These are phyloP conservation scores for Cyathus pygmaeus DNA, from an alignment of 1,284 basidiomycete species.

Conservation along the genomic window DNA sequence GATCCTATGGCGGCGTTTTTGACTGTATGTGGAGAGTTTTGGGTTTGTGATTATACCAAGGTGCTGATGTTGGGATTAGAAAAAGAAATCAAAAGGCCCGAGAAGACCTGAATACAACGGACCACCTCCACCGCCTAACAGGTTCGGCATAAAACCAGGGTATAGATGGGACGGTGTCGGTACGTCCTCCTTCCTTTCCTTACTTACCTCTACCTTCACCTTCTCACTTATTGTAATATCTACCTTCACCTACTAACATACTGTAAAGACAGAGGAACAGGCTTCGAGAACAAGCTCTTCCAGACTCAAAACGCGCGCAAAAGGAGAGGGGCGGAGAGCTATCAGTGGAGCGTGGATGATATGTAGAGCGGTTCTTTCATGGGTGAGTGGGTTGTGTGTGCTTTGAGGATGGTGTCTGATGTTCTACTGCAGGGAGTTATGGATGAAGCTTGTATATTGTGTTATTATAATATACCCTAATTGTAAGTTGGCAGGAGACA, in stretches of 20 bases:
- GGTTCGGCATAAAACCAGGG: constrained; percentile 94
- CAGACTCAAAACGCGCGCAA: constrained; percentile 82
- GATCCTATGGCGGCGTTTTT: constrained; percentile 95
- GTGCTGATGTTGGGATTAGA: constrained; percentile 50
- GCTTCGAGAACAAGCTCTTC: constrained; percentile 94
- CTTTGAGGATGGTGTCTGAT: too few species aligned
- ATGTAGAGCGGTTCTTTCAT: too few species aligned
- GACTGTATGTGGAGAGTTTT: too few species aligned
- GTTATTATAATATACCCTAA: too few species aligned
- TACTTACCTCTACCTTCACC: constrained; percentile 4
- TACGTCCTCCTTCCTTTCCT: constrained; percentile 58
- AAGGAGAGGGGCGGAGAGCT: constrained; percentile 75
- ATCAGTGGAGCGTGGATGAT: constrained; percentile 89
- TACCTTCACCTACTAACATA: constrained; percentile 9
- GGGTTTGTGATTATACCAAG: constrained; percentile 2
- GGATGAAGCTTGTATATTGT: too few species aligned
- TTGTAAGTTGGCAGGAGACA: too few species aligned
- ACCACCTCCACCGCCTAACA: constrained; percentile 90
- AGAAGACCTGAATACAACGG: constrained; percentile 88
- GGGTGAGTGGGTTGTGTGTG: too few species aligned
- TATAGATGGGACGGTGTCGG: constrained; percentile 98
- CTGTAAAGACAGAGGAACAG: constrained; percentile 84
- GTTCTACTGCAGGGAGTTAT: too few species aligned
- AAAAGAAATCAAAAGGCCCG: constrained; percentile 79
- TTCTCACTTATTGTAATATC: constrained; percentile 12